Conservation (phyloP, 306 rosid genomes). For the Adenanthera pavonina region DNA sequence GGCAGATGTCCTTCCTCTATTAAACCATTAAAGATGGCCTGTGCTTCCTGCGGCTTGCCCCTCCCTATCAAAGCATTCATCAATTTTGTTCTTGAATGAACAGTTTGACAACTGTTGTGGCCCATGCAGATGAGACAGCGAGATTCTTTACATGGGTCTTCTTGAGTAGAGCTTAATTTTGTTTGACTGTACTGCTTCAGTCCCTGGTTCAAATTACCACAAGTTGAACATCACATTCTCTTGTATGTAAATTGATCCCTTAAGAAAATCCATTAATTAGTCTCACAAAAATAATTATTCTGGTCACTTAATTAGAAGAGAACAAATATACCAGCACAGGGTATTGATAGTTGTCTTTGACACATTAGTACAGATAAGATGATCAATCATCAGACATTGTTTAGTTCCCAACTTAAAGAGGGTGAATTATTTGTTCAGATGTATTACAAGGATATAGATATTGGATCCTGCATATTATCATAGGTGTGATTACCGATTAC, state of each 20-base stretch:
- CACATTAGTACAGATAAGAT: not conserved
- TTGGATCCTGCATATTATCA: not conserved
- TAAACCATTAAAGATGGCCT: slow-evolving; percentile 62
- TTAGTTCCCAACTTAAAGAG: slow-evolving; percentile 6
- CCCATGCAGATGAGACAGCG: slow-evolving; percentile 68
- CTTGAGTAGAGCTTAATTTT: slow-evolving; percentile 51
- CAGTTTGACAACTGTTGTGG: slow-evolving; percentile 70
- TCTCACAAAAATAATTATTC: not conserved
- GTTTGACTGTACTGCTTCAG: slow-evolving; percentile 51
- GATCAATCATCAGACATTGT: slow-evolving; percentile 10
- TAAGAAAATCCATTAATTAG: not conserved
- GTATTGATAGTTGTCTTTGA: not conserved
- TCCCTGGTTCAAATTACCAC: slow-evolving; percentile 49
- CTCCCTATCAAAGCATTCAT: slow-evolving; percentile 71
- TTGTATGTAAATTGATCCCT: not conserved
- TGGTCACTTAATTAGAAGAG: not conserved
- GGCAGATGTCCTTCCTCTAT: slow-evolving; percentile 87
- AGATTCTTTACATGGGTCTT: slow-evolving; percentile 52
- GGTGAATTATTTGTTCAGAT: not conserved
- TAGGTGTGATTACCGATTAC: not conserved
- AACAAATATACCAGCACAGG: not conserved
- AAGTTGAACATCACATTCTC: slow-evolving; percentile 9
- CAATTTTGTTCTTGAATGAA: slow-evolving; percentile 83
- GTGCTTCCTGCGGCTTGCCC: slow-evolving; percentile 85
- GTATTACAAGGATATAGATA: not conserved